Percentiles rank a stretch among this genome's conserved stretches.
These are phyloP conservation scores for Clitopilus passeckerianus DNA, from an alignment of 768 basidiomycete genomes.

Conservation along the genomic window DNA sequence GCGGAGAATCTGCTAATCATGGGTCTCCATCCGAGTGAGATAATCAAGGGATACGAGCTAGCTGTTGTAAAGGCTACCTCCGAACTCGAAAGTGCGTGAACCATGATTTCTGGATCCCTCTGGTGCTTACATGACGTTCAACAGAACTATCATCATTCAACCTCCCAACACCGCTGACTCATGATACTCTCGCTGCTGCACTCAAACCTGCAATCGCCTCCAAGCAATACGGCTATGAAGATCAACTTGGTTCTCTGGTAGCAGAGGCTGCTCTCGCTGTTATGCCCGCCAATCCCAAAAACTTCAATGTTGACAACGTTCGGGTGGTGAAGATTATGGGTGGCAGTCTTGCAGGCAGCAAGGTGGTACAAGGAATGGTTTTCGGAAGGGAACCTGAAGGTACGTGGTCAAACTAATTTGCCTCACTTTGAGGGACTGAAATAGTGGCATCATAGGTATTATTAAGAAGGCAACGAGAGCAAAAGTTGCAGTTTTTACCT, in stretches of 20 bases:
- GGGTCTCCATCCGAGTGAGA: constrained; percentile 96
- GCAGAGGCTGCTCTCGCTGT: constrained; percentile 90
- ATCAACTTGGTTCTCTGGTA: constrained; percentile 73
- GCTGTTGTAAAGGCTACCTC: constrained; percentile 78
- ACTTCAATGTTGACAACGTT: constrained; percentile 98
- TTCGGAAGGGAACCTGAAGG: constrained; percentile 96
- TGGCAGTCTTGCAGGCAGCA: constrained; percentile 77
- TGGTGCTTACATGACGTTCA: constrained; percentile 10
- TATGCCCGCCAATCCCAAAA: constrained; percentile 83
- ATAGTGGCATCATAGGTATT: constrained; percentile 40
- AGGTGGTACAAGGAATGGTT: constrained; percentile 96
- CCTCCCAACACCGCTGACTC: constrained; percentile 69
- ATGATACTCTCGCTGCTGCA: constrained; percentile 63
- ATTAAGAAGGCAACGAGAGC: constrained; percentile 80
- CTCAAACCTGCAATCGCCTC: constrained; percentile 92
- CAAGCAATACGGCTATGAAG: constrained; percentile 96
- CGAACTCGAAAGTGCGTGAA: constrained; percentile 82
- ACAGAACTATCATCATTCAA: constrained; percentile 66
- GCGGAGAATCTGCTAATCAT: constrained; percentile 90
- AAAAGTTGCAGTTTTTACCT: constrained; percentile 96
- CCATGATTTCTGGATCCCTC: neutral
- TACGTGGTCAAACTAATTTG: constrained; percentile 20
- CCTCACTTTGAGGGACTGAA: neutral
- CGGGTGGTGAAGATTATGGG: constrained; percentile 99
- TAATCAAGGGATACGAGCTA: constrained; percentile 93